Base-by-base conservation (phyloP, 805 yeast species). In the Naumovozyma castellii region DNA sequence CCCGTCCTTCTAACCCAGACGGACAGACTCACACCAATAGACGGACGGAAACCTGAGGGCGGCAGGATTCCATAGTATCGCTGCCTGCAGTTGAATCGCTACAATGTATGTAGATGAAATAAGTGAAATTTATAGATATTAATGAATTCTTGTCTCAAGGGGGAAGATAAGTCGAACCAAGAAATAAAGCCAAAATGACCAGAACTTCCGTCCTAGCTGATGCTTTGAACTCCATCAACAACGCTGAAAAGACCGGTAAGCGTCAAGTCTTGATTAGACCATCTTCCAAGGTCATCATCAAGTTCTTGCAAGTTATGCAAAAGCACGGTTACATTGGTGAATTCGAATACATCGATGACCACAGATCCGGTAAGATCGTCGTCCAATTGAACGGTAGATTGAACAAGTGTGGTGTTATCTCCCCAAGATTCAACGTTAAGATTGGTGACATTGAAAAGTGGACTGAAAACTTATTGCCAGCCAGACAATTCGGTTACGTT, bases 161-260 rank as follows among this genome's bases (percentile, higher is more conserved):
- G 32, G 15, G 13, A 29, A 14, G 32, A 29, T n/a, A 8, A 9
- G 5, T 12, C 16, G n/a, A 31, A 14, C 18, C 41, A 39, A 45
- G 32, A 37, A 33, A 42, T 32, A 36, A 43, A 36, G 43, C 45
- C 55, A 76, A 66, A 67, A 87, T 88, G 97, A 85, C 96, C 71
- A 88, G 97, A 78, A 78, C 96, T 58, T 88, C 97, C 62, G 97
- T 84, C 72, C 84, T 88, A 71, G 96, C 95, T 68, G 97, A 88
- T 76, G 97, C 97, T 68, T 82, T 88, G 64, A 88, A 88, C 75
- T 81, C 95, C 64, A 88, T 88, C 74, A 86, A 87, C 92, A 88
- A 88, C 73, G 97, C 97, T 74, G 96, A 88, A 76, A 88, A 87
- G 76, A 81, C 95, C 73, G 97, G 97, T 73, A 88, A 88, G 80